phyloP scores from a whole-genome alignment of 257 asterid genomes.

The Cruciata laevipes region DNA sequence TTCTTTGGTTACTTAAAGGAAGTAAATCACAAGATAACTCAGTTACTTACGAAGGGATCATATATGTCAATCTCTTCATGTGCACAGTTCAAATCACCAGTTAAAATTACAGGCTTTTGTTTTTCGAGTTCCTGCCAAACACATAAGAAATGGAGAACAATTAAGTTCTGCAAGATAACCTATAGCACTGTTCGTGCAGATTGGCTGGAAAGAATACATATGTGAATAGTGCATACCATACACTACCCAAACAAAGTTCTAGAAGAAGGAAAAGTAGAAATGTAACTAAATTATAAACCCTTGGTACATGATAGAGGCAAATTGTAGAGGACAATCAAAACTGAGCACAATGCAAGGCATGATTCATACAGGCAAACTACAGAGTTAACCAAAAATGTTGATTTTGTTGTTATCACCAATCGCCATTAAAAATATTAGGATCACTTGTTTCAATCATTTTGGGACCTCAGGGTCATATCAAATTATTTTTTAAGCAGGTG shows the following conservation, averaged over 20 bases:
- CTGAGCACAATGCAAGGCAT: neutral
- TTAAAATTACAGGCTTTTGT: constrained; percentile 79
- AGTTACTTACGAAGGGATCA: constrained; percentile 72
- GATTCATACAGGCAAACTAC: neutral
- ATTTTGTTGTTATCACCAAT: neutral
- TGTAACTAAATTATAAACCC: neutral
- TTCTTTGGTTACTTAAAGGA: neutral
- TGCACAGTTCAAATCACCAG: constrained; percentile 96
- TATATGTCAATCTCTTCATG: constrained; percentile 88
- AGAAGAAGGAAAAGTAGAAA: neutral
- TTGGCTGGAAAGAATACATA: neutral
- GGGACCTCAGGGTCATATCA: neutral
- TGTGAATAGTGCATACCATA: neutral
- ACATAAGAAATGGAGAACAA: constrained; percentile 17
- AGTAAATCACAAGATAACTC: neutral
- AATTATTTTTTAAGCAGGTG: neutral
- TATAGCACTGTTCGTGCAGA: neutral
- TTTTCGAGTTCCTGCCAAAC: constrained; percentile 73
- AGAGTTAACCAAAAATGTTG: neutral
- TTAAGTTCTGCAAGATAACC: constrained; percentile 12
- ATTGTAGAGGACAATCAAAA: neutral
- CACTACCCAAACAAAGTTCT: neutral
- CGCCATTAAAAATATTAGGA: neutral
- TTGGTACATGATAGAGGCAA: neutral
- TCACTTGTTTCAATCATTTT: neutral